Evolutionary conservation across 139 green algal genomes (phyloP).

Genomic region (Micractinium sp.): DNA sequence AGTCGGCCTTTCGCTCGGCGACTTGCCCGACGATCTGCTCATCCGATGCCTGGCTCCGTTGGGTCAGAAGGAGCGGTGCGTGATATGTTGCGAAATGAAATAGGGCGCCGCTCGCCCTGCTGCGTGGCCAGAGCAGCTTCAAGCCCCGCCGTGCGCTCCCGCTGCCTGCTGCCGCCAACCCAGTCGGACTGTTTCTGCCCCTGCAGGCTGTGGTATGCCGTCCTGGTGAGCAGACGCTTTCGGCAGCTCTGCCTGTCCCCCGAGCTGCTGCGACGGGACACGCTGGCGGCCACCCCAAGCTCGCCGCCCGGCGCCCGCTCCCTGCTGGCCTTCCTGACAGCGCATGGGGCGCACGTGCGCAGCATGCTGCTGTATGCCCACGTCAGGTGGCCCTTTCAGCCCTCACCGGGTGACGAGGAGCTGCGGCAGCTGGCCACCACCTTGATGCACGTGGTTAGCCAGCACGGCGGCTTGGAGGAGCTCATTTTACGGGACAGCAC

Average conservation of each 20-base stretch:
- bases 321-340: neutral
- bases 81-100: neutral
- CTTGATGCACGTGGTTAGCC: neutral
- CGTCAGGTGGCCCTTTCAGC: too few species aligned
- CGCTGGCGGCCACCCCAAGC: too few species aligned
- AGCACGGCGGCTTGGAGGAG: neutral
- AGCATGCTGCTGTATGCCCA: neutral
- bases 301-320: too few species aligned
- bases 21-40: neutral
- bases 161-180: too few species aligned
- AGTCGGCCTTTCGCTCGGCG: neutral
- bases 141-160: too few species aligned
- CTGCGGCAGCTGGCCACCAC: neutral
- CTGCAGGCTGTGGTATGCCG: neutral
- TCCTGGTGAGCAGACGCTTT: neutral
- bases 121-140: too few species aligned
- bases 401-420: neutral
- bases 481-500: too few species aligned
- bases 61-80: neutral
- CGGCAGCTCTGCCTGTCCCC: neutral
- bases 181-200: neutral
- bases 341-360: neutral
- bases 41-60: neutral
- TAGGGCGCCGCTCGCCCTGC: neutral
- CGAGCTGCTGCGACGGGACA: neutral